These are phyloP conservation scores for Malus hybrid DNA, from an alignment of 331 rosid species.

Conservation along the genomic window DNA sequence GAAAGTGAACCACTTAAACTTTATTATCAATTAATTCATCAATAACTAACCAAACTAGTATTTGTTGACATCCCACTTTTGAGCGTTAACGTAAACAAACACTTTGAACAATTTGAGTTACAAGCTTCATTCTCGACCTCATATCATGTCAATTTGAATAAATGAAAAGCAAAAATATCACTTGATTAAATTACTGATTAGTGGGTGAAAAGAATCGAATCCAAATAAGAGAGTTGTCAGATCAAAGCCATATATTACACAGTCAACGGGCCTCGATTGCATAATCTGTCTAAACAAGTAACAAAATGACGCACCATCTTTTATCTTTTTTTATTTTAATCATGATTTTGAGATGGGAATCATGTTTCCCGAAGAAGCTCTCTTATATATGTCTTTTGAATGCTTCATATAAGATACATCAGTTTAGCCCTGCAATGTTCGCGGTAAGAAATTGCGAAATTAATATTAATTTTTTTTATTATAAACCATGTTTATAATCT, in stretches of 20 bases:
- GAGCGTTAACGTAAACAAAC: no score
- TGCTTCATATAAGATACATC: not conserved
- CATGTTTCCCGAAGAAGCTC: constrained; percentile 13
- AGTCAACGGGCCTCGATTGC: constrained; percentile 25
- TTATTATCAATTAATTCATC: no score
- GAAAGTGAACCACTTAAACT: no score
- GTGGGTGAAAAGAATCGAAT: not conserved
- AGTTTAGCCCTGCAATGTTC: no score
- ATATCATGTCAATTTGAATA: no score
- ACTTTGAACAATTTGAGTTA: no score
- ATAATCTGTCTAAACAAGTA: constrained; percentile 1
- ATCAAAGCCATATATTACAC: not conserved
- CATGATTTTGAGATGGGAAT: constrained; percentile 16
- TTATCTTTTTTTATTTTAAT: not conserved
- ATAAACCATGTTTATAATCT: no score
- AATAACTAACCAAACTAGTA: no score
- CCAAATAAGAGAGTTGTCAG: not conserved
- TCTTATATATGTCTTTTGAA: constrained; percentile 9
- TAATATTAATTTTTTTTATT: no score
- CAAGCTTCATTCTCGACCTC: no score
- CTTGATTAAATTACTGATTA: not conserved
- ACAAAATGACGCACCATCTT: constrained; percentile 15
- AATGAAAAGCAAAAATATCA: not conserved
- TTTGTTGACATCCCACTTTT: no score
- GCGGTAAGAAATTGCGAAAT: no score